phyloP scores from a whole-genome alignment of 331 rosid genomes.

The Quercus lobata region DNA sequence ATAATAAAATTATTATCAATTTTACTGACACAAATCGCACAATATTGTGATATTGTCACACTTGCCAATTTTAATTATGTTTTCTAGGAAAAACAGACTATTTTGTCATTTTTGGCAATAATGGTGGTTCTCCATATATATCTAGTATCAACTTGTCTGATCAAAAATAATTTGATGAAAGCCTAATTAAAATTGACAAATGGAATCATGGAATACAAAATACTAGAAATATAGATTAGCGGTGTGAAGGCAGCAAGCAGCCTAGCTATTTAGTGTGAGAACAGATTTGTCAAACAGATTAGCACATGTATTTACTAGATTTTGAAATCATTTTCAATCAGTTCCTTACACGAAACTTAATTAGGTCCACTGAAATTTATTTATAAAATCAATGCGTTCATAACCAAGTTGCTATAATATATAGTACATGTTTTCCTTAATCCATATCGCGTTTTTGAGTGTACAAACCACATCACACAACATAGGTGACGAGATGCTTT shows the following conservation, averaged over 20 bases:
- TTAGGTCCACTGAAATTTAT: background rate
- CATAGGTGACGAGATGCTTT: background rate
- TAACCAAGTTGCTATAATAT: background rate
- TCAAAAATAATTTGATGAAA: background rate
- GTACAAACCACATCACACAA: background rate
- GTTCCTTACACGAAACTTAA: background rate
- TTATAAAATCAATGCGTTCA: background rate
- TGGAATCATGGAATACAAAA: background rate
- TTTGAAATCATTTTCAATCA: background rate
- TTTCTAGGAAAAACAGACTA: background rate
- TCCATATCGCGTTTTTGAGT: background rate
- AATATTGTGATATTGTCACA: too few relatives aligned
- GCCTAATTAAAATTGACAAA: background rate
- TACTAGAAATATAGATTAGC: background rate
- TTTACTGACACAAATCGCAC: too few relatives aligned
- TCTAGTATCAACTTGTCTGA: background rate
- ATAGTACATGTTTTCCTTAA: background rate
- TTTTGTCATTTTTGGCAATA: background rate
- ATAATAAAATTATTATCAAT: too few relatives aligned
- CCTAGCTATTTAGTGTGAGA: background rate
- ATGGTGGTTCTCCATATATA: background rate
- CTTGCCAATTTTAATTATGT: too few relatives aligned
- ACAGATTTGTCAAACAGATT: background rate
- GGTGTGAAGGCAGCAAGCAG: background rate
- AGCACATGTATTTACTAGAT: background rate